These are phyloP conservation scores for Aureobasidium subglaciale DNA, from an alignment of 2,329 filamentous ascomycete genomes.

Conservation along the genomic window DNA sequence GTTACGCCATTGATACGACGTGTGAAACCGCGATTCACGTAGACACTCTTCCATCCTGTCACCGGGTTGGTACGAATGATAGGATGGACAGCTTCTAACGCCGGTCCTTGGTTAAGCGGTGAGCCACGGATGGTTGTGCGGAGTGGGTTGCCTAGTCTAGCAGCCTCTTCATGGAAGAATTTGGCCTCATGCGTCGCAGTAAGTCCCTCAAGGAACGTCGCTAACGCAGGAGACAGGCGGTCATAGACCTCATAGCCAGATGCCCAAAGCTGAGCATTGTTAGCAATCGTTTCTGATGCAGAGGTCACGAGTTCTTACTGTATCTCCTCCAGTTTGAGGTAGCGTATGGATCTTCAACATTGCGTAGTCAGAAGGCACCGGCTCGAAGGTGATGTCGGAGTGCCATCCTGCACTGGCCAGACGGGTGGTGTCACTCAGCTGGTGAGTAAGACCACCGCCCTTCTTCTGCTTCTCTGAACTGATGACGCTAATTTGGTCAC, in stretches of 20 bases:
- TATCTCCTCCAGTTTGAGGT: slow-evolving; percentile 42
- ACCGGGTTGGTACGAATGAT: slow-evolving; percentile 54
- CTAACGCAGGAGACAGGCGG: slow-evolving; percentile 48
- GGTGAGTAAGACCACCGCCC: slow-evolving; percentile 46
- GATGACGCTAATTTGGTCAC: slow-evolving; percentile 52
- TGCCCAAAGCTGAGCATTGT: slow-evolving; percentile 21
- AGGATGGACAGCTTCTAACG: slow-evolving; percentile 48
- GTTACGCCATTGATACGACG: slow-evolving; percentile 53
- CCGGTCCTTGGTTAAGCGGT: slow-evolving; percentile 25
- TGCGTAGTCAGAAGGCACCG: slow-evolving; percentile 47
- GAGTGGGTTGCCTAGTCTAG: slow-evolving; percentile 43
- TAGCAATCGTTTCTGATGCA: not conserved
- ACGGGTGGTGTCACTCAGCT: slow-evolving; percentile 44
- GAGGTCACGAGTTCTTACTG: slow-evolving; percentile 25
- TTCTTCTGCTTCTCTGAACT: slow-evolving; percentile 51
- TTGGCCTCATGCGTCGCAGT: slow-evolving; percentile 37
- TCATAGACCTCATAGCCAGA: slow-evolving; percentile 54
- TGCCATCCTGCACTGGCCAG: slow-evolving; percentile 46
- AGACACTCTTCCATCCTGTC: slow-evolving; percentile 55
- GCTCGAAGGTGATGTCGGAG: slow-evolving; percentile 49
- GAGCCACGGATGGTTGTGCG: slow-evolving; percentile 46
- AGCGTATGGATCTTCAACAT: slow-evolving; percentile 45
- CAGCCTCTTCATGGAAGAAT: slow-evolving; percentile 44
- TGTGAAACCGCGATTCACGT: slow-evolving; percentile 53
- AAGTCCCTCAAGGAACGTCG: slow-evolving; percentile 49